phyloP scores from a whole-genome alignment of 331 rosid species.

The Spiraea crenata region DNA sequence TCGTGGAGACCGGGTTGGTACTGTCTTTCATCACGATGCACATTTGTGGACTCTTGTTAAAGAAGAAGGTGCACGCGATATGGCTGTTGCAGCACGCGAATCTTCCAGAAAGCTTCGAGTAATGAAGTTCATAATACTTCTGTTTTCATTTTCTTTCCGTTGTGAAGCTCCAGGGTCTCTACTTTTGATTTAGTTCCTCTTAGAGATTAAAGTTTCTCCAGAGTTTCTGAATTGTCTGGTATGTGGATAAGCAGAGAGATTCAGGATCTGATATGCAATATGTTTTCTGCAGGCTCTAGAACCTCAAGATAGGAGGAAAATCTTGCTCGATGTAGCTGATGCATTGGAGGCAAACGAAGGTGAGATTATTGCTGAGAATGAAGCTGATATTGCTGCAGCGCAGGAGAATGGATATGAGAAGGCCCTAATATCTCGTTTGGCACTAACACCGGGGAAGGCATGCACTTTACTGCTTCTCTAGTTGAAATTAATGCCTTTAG shows the following conservation, averaged over 20 bases:
- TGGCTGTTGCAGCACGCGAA: slow-evolving; percentile 77
- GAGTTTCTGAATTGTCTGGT: not conserved
- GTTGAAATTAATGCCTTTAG: not conserved
- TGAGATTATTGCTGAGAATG: slow-evolving; percentile 52
- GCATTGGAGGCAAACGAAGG: slow-evolving; percentile 64
- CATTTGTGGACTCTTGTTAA: slow-evolving; percentile 62
- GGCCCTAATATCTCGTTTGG: slow-evolving; percentile 62
- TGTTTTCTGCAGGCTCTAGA: slow-evolving; percentile 40
- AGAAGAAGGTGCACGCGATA: slow-evolving; percentile 67
- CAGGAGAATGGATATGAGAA: slow-evolving; percentile 59
- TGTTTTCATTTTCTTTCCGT: not conserved
- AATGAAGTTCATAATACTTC: slow-evolving; percentile 4
- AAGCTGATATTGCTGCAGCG: slow-evolving; percentile 68
- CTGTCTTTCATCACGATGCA: slow-evolving; percentile 87
- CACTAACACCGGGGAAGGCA: slow-evolving; percentile 70
- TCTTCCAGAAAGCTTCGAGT: slow-evolving; percentile 74
- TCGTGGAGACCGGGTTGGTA: slow-evolving; percentile 73
- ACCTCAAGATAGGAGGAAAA: slow-evolving; percentile 59
- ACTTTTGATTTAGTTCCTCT: not conserved
- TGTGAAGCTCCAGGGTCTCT: not conserved
- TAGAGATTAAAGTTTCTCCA: not conserved
- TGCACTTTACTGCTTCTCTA: slow-evolving; percentile 1
- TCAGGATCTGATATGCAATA: slow-evolving; percentile 9
- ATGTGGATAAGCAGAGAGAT: not conserved
- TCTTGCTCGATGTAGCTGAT: slow-evolving; percentile 69